Base-by-base conservation (phyloP, 116 monocot species). In the Trichopus zeylanicus region DNA sequence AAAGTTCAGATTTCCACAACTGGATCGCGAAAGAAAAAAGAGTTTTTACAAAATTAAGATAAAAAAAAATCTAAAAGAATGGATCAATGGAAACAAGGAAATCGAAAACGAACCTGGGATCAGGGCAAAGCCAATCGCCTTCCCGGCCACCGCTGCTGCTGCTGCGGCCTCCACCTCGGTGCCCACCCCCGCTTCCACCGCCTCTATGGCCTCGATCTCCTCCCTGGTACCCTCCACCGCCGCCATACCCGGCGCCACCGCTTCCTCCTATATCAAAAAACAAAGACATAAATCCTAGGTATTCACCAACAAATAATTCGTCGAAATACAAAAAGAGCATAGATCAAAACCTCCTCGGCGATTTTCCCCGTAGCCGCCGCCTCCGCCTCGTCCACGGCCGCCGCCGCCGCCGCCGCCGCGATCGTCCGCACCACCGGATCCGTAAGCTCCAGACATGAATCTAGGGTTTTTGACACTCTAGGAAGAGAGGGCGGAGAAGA, bases 1-100 rank as follows among this genome's bases (percentile, higher is more conserved):
- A 60, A 97, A 97, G 62, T 97, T 97, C 66, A 97, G 37, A 26
- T 97, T 97, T 4, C 86, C 97, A 57, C 97, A 97, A 48, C 97
- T 97, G 73, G 27, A 67, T n/a, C 26, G n/a, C n/a, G n/a, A n/a
- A 72, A 59, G 24, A 60, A 49, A 29, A 2, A 2, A 24, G 7
- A 37, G 0, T 6, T 28, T 6, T 28, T 19, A 18, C 6, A 20
- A 15, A 29, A 19, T 20, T 21, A 23, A 21, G 6, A 57, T 20
- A 39, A 83, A 26, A 46, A 11, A 24, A 64, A 39, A 26, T 1
- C 24, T 16, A n/a, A 55, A 6, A 47, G 5, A 27, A 42, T 6
- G 0, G 52, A 7, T 53, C 61, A 46, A 15, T 7, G 1, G 27
- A 8, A n/a, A n/a, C n/a, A 47, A 31, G 26, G 26, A 38, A 31